phyloP scores from a whole-genome alignment of 1,284 basidiomycete genomes.

The Erythrobasidium hasegawianum region DNA sequence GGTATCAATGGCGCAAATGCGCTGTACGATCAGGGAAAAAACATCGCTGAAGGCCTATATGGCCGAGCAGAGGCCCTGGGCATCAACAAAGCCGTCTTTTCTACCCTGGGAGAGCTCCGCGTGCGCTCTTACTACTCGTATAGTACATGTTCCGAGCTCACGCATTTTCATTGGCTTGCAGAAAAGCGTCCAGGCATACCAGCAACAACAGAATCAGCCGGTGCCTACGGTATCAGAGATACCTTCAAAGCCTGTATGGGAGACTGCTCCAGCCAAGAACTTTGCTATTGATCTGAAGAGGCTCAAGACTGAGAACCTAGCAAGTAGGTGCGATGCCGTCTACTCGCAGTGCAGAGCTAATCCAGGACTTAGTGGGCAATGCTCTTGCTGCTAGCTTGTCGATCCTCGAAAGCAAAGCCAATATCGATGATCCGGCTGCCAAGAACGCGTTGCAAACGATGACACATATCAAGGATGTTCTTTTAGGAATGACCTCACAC shows the following conservation, averaged over 20 bases:
- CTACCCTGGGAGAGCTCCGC: conserved; percentile 40
- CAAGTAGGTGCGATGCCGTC: too few species aligned
- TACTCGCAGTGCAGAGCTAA: conserved; percentile 32
- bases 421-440: background rate
- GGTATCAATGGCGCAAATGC: background rate
- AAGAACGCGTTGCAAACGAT: conserved; percentile 38
- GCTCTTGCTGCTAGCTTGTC: conserved; percentile 38
- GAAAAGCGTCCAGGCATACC: conserved; percentile 38
- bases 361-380: conserved; percentile 39
- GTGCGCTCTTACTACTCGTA: conserved; percentile 20
- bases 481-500: conserved; percentile 24
- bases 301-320: conserved; percentile 17
- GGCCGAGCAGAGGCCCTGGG: conserved; percentile 43
- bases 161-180: conserved; percentile 20
- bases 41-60: conserved; percentile 43
- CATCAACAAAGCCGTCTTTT: conserved; percentile 42
- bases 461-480: conserved; percentile 40
- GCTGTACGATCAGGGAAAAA: conserved; percentile 35
- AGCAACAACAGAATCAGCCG: conserved; percentile 33
- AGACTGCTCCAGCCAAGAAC: conserved; percentile 20
- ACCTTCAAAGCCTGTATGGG: conserved; percentile 37
- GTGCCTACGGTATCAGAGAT: conserved; percentile 37
- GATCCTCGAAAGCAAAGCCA: conserved; percentile 19
- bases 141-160: background rate
- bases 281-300: conserved; percentile 15